Percentiles rank a stretch among this genome's conserved stretches.
Evolutionary conservation across 23 red algal species (phyloP).

Genomic region (Gracilaria gracilis): DNA sequence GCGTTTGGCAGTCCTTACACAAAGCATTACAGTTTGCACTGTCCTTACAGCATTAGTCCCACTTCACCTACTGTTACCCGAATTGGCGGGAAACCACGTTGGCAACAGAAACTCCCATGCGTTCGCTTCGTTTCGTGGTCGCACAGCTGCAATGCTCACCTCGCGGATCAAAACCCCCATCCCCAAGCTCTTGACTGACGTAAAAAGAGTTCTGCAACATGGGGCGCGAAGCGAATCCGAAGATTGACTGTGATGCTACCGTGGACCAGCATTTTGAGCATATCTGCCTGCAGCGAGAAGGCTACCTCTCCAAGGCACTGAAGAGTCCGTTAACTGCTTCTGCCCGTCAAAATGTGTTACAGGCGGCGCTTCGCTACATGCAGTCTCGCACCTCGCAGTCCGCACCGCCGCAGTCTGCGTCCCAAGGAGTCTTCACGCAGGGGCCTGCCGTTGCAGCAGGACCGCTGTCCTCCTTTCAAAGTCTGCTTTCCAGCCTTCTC

Average conservation of each 20-base stretch:
- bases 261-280: conserved; percentile 32
- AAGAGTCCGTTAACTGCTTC: neutral
- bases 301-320: conserved; percentile 34
- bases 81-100: conserved; percentile 3
- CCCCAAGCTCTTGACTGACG: neutral
- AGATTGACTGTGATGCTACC: conserved; percentile 33
- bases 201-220: neutral
- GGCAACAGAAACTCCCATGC: neutral
- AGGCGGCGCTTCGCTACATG: conserved; percentile 54
- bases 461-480: conserved; percentile 43
- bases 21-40: neutral
- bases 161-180: neutral
- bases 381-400: conserved; percentile 30
- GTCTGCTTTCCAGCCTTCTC: conserved; percentile 34
- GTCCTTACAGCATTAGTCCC: too few species aligned
- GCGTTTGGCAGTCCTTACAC: too few species aligned
- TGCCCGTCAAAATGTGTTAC: conserved; percentile 22
- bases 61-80: too few species aligned
- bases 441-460: neutral
- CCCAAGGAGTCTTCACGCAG: conserved; percentile 8
- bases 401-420: conserved; percentile 30
- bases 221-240: conserved; percentile 19
- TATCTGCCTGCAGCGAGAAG: conserved; percentile 39
- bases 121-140: neutral
- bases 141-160: neutral